Evolutionary conservation across 23 red algal species (phyloP).

Genomic region (Gracilariopsis chorda): DNA sequence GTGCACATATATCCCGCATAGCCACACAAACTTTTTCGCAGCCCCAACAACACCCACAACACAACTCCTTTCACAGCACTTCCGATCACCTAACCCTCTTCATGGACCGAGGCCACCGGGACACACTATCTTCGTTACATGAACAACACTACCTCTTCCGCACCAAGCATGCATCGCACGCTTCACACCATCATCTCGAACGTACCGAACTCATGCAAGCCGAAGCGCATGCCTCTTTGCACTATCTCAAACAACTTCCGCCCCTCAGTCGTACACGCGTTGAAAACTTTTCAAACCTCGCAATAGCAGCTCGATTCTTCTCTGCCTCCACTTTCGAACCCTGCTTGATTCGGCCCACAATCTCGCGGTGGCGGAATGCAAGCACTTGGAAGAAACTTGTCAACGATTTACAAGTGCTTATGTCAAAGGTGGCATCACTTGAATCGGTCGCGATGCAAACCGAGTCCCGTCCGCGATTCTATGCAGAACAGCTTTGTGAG

Average conservation of each 20-base stretch:
- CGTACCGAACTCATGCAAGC: conserved; percentile 18
- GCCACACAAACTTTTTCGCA: conserved; percentile 32
- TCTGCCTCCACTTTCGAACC: conserved; percentile 46
- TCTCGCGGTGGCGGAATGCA: conserved; percentile 35
- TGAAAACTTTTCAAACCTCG: conserved; percentile 34
- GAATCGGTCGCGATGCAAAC: conserved; percentile 13
- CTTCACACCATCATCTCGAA: neutral
- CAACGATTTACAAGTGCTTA: conserved; percentile 15
- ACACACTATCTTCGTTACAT: neutral
- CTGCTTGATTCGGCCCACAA: neutral
- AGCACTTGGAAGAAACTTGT: conserved; percentile 35
- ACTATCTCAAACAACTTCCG: conserved; percentile 1
- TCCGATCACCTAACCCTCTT: neutral
- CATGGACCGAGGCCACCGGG: neutral
- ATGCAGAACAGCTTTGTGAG: neutral
- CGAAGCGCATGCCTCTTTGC: conserved; percentile 18
- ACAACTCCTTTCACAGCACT: neutral
- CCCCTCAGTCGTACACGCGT: conserved; percentile 40
- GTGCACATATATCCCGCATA: conserved; percentile 41
- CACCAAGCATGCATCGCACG: neutral
- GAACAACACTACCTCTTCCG: neutral
- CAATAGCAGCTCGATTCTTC: neutral
- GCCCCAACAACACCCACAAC: neutral
- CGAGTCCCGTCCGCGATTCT: neutral
- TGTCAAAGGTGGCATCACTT: conserved; percentile 42